Conservation (phyloP, 129 eudicot species). For the Logfia minima region DNA sequence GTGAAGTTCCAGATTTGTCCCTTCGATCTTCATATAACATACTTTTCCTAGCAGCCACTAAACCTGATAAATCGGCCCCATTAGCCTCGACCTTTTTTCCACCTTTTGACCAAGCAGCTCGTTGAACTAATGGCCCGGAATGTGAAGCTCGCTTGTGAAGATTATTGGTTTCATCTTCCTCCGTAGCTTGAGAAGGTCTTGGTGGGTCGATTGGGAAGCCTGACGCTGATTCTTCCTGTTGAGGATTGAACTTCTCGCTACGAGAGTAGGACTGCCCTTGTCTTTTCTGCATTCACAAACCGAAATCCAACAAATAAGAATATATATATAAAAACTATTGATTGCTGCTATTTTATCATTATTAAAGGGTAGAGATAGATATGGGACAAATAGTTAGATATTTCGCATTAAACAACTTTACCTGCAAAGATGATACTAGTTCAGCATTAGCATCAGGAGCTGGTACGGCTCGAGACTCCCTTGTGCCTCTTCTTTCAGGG, state of each 20-base stretch:
- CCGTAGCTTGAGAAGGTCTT: conserved; percentile 74
- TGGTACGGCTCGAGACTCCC: conserved; percentile 73
- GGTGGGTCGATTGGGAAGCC: conserved; percentile 96
- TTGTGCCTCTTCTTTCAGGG: conserved; percentile 53
- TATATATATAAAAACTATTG: not conserved
- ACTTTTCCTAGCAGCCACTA: conserved; percentile 68
- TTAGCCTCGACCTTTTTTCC: conserved; percentile 65
- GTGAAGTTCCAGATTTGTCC: conserved; percentile 57
- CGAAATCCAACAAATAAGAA: not conserved
- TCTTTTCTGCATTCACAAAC: conserved; percentile 57
- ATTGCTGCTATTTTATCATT: not conserved
- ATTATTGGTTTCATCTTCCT: conserved; percentile 42
- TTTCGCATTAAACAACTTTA: conserved; percentile 11
- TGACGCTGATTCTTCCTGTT: conserved; percentile 82
- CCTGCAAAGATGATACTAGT: conserved; percentile 75
- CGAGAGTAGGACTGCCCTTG: conserved; percentile 64
- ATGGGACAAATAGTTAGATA: not conserved
- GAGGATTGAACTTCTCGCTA: conserved; percentile 86
- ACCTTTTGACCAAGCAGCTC: conserved; percentile 74
- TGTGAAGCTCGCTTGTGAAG: conserved; percentile 71
- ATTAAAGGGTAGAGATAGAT: not conserved
- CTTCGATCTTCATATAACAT: conserved; percentile 63
- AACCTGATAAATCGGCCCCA: conserved; percentile 63
- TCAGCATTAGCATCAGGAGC: conserved; percentile 92
- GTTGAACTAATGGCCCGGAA: conserved; percentile 81